These are phyloP conservation scores for Pythium utonaiense DNA, from an alignment of 352 stramenopile species.

Conservation along the genomic window DNA sequence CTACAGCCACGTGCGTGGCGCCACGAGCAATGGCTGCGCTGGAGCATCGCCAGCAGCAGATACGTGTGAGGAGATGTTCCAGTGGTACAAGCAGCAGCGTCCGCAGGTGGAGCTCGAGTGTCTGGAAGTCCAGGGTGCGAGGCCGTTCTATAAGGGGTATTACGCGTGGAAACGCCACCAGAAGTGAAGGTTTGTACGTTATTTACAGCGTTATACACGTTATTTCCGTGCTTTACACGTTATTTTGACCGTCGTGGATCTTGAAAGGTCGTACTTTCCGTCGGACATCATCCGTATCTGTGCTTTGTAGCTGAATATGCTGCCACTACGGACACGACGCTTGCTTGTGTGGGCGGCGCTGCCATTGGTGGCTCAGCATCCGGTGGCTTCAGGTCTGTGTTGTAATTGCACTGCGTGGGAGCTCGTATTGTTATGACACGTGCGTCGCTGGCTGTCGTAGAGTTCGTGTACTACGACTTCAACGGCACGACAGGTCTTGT, in stretches of 20 bases:
- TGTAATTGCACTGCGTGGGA: no score
- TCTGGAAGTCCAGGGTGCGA: conserved; percentile 31
- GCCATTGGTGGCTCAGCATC: not conserved
- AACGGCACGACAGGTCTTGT: conserved; percentile 74
- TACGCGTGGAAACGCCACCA: conserved; percentile 23
- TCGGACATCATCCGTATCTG: not conserved
- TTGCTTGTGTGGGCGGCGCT: not conserved
- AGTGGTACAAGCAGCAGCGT: conserved; percentile 47
- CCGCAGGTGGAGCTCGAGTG: conserved; percentile 45
- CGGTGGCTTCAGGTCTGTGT: not conserved
- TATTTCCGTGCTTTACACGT: not conserved
- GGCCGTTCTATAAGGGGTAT: conserved; percentile 25
- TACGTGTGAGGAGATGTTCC: conserved; percentile 37
- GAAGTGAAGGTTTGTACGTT: conserved; percentile 6
- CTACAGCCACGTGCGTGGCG: conserved; percentile 44
- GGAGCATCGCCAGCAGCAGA: not conserved
- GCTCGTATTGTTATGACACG: no score
- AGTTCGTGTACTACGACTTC: conserved; percentile 89
- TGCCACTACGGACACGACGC: not conserved
- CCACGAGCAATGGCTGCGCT: conserved; percentile 27
- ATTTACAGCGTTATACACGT: conserved; percentile 1
- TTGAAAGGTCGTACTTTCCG: conserved; percentile 15
- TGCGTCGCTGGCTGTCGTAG: conserved; percentile 19
- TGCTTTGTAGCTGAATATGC: not conserved
- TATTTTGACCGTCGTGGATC: not conserved